Percentiles rank a stretch among this genome's conserved stretches.
Conservation (phyloP, 176 grass and related monocot genomes). For the Triticum timopheevii region DNA sequence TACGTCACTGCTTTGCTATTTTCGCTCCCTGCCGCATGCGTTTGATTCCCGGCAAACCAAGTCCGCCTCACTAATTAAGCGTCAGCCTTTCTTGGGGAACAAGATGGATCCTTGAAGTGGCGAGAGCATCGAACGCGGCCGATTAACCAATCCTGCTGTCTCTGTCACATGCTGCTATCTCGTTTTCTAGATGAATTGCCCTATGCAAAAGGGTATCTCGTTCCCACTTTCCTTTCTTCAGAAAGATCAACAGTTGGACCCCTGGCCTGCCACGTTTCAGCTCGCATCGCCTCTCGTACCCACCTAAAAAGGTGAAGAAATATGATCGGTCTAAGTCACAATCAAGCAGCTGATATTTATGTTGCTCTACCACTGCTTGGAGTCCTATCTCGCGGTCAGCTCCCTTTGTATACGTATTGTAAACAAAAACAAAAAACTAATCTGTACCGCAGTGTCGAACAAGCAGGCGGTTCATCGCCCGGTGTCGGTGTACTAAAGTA, state of each 20-base stretch:
- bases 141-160: background rate
- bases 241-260: background rate
- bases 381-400: no score
- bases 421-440: background rate
- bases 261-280: background rate
- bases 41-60: background rate
- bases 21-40: background rate
- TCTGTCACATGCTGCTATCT: background rate
- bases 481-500: no score
- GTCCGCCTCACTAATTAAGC: background rate
- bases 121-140: background rate
- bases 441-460: no score
- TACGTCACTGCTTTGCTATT: slow-evolving; percentile 12
- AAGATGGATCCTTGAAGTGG: background rate
- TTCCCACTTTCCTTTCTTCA: background rate
- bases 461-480: no score
- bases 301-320: background rate
- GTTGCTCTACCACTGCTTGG: no score
- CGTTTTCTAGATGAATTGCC: background rate
- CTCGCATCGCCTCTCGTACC: background rate
- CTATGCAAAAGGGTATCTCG: background rate
- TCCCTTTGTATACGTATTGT: no score
- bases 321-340: rapidly evolving
- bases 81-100: slow-evolving; percentile 31
- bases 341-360: background rate